These are phyloP conservation scores for Scedosporium aurantiacum DNA, from an alignment of 2,329 filamentous ascomycete genomes.

Conservation along the genomic window DNA sequence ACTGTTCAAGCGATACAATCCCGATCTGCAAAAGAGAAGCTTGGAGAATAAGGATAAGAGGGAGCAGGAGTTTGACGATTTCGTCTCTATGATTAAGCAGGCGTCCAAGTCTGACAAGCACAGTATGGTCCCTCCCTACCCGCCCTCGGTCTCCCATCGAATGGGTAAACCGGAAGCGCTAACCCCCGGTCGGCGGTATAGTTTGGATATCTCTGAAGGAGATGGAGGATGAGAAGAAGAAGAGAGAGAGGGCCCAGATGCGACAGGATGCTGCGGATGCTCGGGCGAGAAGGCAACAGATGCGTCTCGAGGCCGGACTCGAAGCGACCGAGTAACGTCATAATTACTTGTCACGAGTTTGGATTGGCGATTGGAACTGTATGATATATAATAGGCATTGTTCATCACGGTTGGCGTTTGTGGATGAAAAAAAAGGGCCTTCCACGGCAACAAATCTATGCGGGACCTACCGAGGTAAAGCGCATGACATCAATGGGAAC, in stretches of 20 bases:
- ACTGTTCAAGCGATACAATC: conserved; percentile 84
- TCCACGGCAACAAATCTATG: background rate
- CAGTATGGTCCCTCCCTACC: conserved; percentile 44
- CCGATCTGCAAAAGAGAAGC: conserved; percentile 80
- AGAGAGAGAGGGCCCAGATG: conserved; percentile 22
- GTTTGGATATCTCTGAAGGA: conserved; percentile 43
- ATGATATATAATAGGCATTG: conserved; percentile 5
- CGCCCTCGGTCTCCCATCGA: background rate
- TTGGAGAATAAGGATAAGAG: conserved; percentile 66
- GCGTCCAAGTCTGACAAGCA: conserved; percentile 86
- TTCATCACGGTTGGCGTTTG: conserved; percentile 2
- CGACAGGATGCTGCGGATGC: conserved; percentile 28
- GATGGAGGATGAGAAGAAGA: conserved; percentile 30
- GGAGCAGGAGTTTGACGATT: conserved; percentile 81
- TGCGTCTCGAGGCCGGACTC: conserved; percentile 37
- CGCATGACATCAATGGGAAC: background rate
- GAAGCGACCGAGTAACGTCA: conserved; percentile 16
- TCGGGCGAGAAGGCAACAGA: conserved; percentile 32
- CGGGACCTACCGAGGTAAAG: background rate
- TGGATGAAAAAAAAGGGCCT: background rate
- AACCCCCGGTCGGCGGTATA: conserved; percentile 13
- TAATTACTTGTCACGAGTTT: background rate
- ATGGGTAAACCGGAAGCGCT: background rate
- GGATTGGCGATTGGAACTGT: background rate
- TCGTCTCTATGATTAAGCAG: conserved; percentile 73